Evolutionary conservation across 768 basidiomycete genomes (phyloP), one percentile per base, ranked within the genome.

Genomic region (Trametes cingulata): DNA sequence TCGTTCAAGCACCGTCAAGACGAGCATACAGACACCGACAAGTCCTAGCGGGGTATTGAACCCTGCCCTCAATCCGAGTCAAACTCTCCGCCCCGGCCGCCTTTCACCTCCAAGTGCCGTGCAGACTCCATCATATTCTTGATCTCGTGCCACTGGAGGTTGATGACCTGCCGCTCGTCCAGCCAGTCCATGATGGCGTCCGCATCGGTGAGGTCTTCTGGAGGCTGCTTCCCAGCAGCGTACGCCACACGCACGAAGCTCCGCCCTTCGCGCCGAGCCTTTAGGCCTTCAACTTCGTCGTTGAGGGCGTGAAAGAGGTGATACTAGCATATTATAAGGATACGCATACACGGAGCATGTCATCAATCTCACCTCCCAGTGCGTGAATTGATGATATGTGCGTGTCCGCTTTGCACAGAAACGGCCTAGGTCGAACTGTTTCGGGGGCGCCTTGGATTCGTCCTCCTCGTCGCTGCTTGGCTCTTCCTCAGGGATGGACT

Each of bases 161-260:
- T 82, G 58, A 93, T 85, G 42, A 90, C 71, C 17, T 81, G 79
- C 36, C 90, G 79, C 61, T 85, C 73, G 60, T 91, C 91, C 10
- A 94, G 78, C 90, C 90, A 92, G 22, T 90, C 88, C 75, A 87
- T 87, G 37, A 93, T 77, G n/a, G 74, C 84, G 67, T 93, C 90
- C n/a, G 87, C 88, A 66, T 93, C 85, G 13, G 77, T 71, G 35
- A 87, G 75, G 66, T 93, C 85, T 40, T 83, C 72, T 0, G 91
- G 91, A 19, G 88, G 88, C 56, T 78, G 68, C 62, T 74, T 74
- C 2, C 83, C 83, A 25, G 79, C 80, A 9, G 76, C 72, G 65
- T 79, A 85, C 7, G 86, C 82, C 22, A 89, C 77, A 25, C 81
- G 81, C 65, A 86, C 80, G 71, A 86, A 91, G 4, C 65, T 65